These are phyloP conservation scores for Kingdonia uniflora DNA, from an alignment of 164 flowering plant species.

Conservation along the genomic window DNA sequence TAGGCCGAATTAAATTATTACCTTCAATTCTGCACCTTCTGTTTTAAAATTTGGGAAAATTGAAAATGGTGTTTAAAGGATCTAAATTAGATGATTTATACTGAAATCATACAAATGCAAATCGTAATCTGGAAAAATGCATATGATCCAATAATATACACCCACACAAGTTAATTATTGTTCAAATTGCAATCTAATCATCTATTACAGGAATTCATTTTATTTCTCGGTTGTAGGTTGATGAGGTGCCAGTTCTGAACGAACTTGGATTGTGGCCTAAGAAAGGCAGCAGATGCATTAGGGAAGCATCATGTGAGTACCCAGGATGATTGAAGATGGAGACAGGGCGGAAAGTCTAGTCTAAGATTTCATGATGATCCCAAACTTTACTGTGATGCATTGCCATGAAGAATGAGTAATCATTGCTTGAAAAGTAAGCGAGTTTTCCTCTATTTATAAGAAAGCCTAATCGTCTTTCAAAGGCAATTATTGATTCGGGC, in stretches of 20 bases:
- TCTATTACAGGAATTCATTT: neutral
- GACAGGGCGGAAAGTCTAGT: conserved; percentile 49
- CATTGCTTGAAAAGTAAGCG: conserved; percentile 87
- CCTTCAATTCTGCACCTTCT: too few species aligned
- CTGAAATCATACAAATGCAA: too few species aligned
- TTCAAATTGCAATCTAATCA: neutral
- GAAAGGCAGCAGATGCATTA: conserved; percentile 93
- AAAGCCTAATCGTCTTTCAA: too few species aligned
- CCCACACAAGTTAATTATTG: too few species aligned
- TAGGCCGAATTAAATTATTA: conserved; percentile 17
- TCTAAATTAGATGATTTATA: too few species aligned
- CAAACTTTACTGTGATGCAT: conserved; percentile 68
- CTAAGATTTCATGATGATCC: conserved; percentile 86
- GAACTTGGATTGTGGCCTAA: conserved; percentile 99
- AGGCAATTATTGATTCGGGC: too few species aligned
- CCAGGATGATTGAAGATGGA: conserved; percentile 81
- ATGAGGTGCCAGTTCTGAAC: conserved; percentile 96
- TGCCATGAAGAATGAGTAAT: conserved; percentile 94
- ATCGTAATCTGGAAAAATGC: too few species aligned
- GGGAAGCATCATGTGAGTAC: conserved; percentile 96
- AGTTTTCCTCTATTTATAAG: too few species aligned
- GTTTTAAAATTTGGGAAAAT: too few species aligned
- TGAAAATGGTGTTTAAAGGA: too few species aligned
- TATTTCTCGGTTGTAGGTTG: conserved; percentile 82
- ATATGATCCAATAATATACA: too few species aligned